Conservation (phyloP, 768 basidiomycete genomes). For the Mycena vulgaris region DNA sequence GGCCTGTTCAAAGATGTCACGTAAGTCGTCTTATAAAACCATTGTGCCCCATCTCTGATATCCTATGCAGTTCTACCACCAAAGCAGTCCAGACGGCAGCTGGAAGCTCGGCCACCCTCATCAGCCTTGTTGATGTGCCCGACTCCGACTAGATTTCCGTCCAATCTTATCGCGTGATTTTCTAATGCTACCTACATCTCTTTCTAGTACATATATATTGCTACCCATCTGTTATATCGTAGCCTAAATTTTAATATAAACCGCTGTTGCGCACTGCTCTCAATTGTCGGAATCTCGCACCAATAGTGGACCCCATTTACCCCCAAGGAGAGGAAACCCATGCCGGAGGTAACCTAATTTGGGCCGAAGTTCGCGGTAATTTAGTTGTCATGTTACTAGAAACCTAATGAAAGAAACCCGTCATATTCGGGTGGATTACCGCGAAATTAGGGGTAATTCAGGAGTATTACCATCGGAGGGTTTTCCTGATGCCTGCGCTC, state of each 20-base stretch:
- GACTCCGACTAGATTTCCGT: slow-evolving; percentile 12
- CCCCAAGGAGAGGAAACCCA: neutral
- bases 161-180: neutral
- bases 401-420: neutral
- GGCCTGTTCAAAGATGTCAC: slow-evolving; percentile 15
- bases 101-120: slow-evolving; percentile 24
- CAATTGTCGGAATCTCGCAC: neutral
- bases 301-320: neutral
- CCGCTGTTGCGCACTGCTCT: neutral
- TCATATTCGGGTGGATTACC: neutral
- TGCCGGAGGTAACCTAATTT: neutral
- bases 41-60: neutral
- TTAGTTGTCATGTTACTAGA: neutral
- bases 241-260: neutral
- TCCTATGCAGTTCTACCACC: neutral
- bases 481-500: slow-evolving; percentile 28
- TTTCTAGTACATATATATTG: neutral
- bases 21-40: neutral
- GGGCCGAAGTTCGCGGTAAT: neutral
- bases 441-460: slow-evolving; percentile 1
- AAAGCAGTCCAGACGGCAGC: neutral
- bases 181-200: neutral
- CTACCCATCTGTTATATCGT: neutral
- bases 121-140: slow-evolving; percentile 16
- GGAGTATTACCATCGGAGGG: slow-evolving; percentile 17